Evolutionary conservation across 2,329 filamentous ascomycete genomes (phyloP), one percentile per base, ranked within the genome.

Genomic region (Paramyrothecium sp.): DNA sequence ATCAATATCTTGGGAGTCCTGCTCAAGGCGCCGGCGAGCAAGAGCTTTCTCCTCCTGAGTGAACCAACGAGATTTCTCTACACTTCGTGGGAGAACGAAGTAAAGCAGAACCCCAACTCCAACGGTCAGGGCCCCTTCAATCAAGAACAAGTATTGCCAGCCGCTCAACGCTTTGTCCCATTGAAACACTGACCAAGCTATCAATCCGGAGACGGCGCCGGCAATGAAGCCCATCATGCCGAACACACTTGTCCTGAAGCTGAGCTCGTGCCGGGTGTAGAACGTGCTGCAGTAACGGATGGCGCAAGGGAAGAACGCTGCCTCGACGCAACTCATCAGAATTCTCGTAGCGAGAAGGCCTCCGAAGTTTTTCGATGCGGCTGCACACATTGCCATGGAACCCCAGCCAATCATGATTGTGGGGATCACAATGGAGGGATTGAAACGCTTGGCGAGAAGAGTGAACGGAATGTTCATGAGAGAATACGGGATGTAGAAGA

Each of bases 401-500:
- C 67, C 66, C 61, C 68, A 69, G 19, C 54, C 57, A 17, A 61
- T 57, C 60, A 71, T 68, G 26, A 67, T 57, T n/a, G 55, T 55
- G 4, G 69, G 68, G 11, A 71, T 64, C 17, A 69, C 63, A 23
- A 68, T 61, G 12, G 60, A 57, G 3, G 68, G 64, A 51, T 61
- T 65, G 55, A 65, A 68, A 1, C 60, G 49, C 53, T 68, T 69
- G n/a, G 66, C 60, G 17, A 41, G 26, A 12, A 64, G 66, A 4
- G 48, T 55, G 17, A 64, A 63, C 3, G 68, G 64, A 2, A 71
- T 59, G 22, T 65, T 66, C 22, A 65, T 57, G 10, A 64, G 56
- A 2, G 58, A 59, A 51, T 69, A 70, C 0, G 71, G 67, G 19
- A 73, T 61, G 56, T 70, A 71, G 60, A 72, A 73, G 11, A 72